These are phyloP conservation scores for Colletotrichum sublineola DNA, from an alignment of 2,329 filamentous ascomycete species.

Conservation along the genomic window DNA sequence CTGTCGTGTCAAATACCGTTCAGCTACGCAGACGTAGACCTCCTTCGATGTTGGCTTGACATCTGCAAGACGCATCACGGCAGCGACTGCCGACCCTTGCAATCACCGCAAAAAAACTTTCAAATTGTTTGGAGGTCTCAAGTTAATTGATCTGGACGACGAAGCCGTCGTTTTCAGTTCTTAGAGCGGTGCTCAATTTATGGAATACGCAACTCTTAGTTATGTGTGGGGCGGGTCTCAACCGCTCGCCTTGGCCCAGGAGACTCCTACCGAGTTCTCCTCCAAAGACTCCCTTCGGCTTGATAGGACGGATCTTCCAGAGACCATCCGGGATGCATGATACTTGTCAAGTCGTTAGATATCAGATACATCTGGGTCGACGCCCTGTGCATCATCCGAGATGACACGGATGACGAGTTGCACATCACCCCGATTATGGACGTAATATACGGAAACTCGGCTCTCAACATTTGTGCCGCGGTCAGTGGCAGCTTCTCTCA, in stretches of 20 bases:
- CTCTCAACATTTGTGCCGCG: not conserved
- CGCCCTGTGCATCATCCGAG: not conserved
- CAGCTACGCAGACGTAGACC: not conserved
- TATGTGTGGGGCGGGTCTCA: not conserved
- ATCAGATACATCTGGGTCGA: not conserved
- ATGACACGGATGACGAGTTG: not conserved
- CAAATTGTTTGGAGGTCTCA: not conserved
- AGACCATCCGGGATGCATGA: not conserved
- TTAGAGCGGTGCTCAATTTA: not conserved
- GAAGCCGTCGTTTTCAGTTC: not conserved
- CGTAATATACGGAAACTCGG: not conserved
- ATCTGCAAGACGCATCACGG: not conserved
- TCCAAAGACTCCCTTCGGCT: not conserved
- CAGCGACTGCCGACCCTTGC: not conserved
- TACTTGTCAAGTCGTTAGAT: not conserved
- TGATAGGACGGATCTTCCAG: not conserved
- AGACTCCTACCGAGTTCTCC: not conserved
- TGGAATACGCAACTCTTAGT: conserved; percentile 5
- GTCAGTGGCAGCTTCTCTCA: not conserved
- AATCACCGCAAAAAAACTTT: not conserved
- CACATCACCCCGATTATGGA: not conserved
- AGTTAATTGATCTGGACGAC: conserved; percentile 1
- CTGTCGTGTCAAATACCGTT: not conserved
- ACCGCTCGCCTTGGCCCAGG: not conserved
- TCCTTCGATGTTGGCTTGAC: not conserved